These are phyloP conservation scores for Bothriochloa decipiens DNA, from an alignment of 176 grass and related monocot genomes.

Conservation along the genomic window DNA sequence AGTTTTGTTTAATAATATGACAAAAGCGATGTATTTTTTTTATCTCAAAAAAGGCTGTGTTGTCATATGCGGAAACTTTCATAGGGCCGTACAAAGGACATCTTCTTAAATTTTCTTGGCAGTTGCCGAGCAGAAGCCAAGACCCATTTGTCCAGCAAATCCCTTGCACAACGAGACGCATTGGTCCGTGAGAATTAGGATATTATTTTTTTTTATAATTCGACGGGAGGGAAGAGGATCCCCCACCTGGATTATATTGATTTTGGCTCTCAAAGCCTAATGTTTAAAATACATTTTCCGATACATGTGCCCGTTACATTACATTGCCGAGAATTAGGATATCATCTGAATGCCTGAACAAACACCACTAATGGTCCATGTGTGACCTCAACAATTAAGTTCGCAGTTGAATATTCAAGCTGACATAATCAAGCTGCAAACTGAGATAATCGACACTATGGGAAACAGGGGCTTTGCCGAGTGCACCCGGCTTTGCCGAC, in stretches of 20 bases:
- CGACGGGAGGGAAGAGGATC: too few species aligned
- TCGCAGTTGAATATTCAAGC: not conserved
- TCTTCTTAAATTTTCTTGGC: not conserved
- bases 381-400: not conserved
- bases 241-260: too few species aligned
- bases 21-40: constrained; percentile 13
- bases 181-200: constrained; percentile 6
- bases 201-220: too few species aligned
- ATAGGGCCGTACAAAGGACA: not conserved
- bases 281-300: too few species aligned
- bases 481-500: too few species aligned
- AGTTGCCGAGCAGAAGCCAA: constrained; percentile 10
- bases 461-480: too few species aligned
- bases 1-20: constrained; percentile 24
- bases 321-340: not conserved
- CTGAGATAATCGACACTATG: constrained; percentile 35
- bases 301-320: too few species aligned
- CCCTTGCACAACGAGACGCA: not conserved
- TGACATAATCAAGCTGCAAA: not conserved
- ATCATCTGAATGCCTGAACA: constrained; percentile 12
- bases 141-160: constrained; percentile 8
- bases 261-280: too few species aligned
- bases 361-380: not conserved
- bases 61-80: constrained; percentile 47
- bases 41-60: not conserved